These are phyloP conservation scores for Lycium barbarum DNA, from an alignment of 257 asterid genomes.

Conservation along the genomic window DNA sequence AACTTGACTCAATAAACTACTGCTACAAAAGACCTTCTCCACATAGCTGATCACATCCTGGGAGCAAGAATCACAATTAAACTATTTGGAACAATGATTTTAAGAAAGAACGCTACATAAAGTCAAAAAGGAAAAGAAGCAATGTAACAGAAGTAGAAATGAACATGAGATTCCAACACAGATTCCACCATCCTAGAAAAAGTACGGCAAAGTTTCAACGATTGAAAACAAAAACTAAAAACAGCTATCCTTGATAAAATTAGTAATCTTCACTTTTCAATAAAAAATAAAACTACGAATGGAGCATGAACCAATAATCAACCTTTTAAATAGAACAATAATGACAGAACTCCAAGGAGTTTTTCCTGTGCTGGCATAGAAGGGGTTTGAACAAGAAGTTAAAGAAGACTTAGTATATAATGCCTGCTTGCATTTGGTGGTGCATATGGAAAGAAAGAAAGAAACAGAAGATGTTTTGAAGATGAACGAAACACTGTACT, in stretches of 20 bases:
- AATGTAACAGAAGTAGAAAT: background rate
- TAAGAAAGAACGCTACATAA: background rate
- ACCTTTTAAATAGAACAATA: conserved; percentile 3
- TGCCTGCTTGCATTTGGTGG: conserved; percentile 21
- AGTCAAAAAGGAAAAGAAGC: background rate
- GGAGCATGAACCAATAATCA: conserved; percentile 9
- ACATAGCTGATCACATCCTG: conserved; percentile 90
- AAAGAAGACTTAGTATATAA: background rate
- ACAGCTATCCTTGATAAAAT: background rate
- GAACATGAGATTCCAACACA: background rate
- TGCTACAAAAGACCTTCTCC: conserved; percentile 80
- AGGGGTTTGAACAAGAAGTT: background rate
- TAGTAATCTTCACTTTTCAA: conserved; percentile 16
- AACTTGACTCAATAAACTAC: conserved; percentile 61
- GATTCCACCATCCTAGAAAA: conserved; percentile 12
- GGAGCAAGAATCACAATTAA: conserved; percentile 42
- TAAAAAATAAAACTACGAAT: background rate
- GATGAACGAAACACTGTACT: background rate
- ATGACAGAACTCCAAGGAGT: background rate
- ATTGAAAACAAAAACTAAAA: background rate
- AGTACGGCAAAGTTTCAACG: background rate
- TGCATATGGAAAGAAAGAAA: background rate
- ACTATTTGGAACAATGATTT: conserved; percentile 24
- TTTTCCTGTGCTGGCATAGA: background rate
- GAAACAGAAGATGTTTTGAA: conserved; percentile 2